Percentiles rank a stretch among this genome's conserved stretches.
Conservation (phyloP, 371 early-diverging fungal genomes). For the Circinella umbellata region DNA sequence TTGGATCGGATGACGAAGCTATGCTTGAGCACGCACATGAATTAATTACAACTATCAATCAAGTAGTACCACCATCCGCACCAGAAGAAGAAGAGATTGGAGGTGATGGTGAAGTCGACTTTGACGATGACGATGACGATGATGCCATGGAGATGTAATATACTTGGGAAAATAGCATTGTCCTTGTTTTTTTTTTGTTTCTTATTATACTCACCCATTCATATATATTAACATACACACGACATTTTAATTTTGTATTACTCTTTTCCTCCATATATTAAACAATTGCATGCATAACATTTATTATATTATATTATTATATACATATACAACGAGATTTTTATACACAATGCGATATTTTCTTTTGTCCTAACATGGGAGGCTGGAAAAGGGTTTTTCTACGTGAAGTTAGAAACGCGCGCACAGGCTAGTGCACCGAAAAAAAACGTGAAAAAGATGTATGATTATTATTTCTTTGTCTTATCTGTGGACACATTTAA, state of each 20-base stretch:
- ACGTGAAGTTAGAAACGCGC: no score
- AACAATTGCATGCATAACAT: slow-evolving; percentile 10
- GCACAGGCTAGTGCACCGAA: no score
- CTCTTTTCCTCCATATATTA: not conserved
- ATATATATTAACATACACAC: not conserved
- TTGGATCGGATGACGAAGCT: slow-evolving; percentile 71
- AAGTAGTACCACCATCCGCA: slow-evolving; percentile 51
- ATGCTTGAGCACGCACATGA: slow-evolving; percentile 75
- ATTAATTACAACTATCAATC: slow-evolving; percentile 59
- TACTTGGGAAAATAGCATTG: not conserved
- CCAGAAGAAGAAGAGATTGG: slow-evolving; percentile 39
- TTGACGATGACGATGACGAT: slow-evolving; percentile 44
- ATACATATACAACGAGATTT: slow-evolving; percentile 5
- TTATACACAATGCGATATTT: not conserved
- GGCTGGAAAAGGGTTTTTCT: no score
- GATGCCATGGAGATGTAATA: slow-evolving; percentile 54
- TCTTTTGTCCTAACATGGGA: not conserved
- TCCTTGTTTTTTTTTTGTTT: no score
- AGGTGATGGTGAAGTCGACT: slow-evolving; percentile 30
- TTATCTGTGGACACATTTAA: no score
- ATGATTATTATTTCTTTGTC: no score
- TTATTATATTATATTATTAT: not conserved
- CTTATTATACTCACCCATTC: no score
- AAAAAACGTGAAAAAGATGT: no score
- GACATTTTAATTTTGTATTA: slow-evolving; percentile 3